Conservation (phyloP, 768 basidiomycete species). For the Auricularia heimuer region DNA sequence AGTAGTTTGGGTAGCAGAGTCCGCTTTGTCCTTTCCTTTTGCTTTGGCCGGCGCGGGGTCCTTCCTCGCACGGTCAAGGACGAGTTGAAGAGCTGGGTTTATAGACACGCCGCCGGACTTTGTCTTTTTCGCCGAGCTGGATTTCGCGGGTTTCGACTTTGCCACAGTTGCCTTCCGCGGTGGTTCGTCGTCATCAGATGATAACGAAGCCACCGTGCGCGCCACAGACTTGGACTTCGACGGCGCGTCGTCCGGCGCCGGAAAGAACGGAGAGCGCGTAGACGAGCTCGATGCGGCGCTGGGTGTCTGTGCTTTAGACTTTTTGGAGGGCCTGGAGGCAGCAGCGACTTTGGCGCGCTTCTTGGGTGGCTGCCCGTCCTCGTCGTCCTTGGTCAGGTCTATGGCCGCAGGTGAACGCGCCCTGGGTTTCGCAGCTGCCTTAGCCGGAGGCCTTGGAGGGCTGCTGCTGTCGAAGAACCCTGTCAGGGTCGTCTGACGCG, state of each 20-base stretch:
- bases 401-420: constrained; percentile 27
- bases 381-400: constrained; percentile 43
- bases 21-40: constrained; percentile 13
- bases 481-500: not conserved
- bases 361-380: constrained; percentile 9
- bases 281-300: not conserved
- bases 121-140: not conserved
- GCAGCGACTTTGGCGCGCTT: constrained; percentile 3
- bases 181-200: constrained; percentile 10
- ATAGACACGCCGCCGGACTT: not conserved
- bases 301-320: not conserved
- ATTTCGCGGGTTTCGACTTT: not conserved
- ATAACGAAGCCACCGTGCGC: not conserved
- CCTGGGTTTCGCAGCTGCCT: constrained; percentile 14
- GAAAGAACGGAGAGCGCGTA: not conserved
- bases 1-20: constrained; percentile 11
- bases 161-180: constrained; percentile 10
- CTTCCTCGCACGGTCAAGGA: no score
- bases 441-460: not conserved
- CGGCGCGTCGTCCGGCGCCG: constrained; percentile 19
- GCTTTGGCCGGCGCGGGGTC: not conserved
- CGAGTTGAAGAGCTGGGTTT: no score
- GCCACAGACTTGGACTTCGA: not conserved
- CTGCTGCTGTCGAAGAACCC: not conserved
- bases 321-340: not conserved